A percentile compares a stretch with the other conserved stretches of the same genome.
Evolutionary conservation across 1,284 basidiomycete species (phyloP).

Genomic region (Coriolopsis trogii): DNA sequence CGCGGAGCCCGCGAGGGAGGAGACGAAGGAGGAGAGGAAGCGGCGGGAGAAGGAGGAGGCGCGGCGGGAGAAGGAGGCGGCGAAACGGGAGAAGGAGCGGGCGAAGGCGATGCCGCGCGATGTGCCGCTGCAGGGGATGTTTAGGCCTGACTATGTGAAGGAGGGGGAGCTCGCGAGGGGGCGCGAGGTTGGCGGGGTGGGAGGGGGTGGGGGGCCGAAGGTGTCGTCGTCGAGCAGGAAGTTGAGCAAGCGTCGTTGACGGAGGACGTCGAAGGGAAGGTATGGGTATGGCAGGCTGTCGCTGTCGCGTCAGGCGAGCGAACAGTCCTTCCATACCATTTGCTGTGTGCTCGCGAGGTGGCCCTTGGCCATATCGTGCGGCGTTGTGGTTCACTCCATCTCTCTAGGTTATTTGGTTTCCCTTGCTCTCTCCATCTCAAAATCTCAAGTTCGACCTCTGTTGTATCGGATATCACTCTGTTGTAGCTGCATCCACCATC

Average conservation of each 20-base stretch:
- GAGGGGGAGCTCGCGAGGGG: slow-evolving; percentile 25
- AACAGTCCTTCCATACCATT: background rate
- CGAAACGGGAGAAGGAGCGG: slow-evolving; percentile 12
- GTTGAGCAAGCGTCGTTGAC: slow-evolving; percentile 37
- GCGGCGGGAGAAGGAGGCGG: slow-evolving; percentile 18
- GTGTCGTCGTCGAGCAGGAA: slow-evolving; percentile 24
- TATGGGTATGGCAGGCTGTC: background rate
- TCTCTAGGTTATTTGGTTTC: too few relatives aligned
- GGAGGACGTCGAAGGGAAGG: too few relatives aligned
- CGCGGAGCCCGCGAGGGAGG: slow-evolving; percentile 20
- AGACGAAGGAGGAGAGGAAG: slow-evolving; percentile 26
- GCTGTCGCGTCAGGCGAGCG: background rate
- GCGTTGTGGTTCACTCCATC: too few relatives aligned
- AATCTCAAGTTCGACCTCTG: too few relatives aligned
- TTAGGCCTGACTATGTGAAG: slow-evolving; percentile 16
- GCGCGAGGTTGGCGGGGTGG: slow-evolving; percentile 19
- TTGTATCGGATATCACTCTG: too few relatives aligned
- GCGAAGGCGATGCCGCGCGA: slow-evolving; percentile 2
- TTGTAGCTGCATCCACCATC: too few relatives aligned
- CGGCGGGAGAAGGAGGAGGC: slow-evolving; percentile 23
- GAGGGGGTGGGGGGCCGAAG: slow-evolving; percentile 9
- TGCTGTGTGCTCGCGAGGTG: background rate
- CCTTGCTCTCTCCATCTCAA: too few relatives aligned
- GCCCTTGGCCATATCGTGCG: too few relatives aligned
- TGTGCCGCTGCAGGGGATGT: slow-evolving; percentile 10